These are phyloP conservation scores for Rhodotorula sp. DNA, from an alignment of 1,284 basidiomycete genomes.

Conservation along the genomic window DNA sequence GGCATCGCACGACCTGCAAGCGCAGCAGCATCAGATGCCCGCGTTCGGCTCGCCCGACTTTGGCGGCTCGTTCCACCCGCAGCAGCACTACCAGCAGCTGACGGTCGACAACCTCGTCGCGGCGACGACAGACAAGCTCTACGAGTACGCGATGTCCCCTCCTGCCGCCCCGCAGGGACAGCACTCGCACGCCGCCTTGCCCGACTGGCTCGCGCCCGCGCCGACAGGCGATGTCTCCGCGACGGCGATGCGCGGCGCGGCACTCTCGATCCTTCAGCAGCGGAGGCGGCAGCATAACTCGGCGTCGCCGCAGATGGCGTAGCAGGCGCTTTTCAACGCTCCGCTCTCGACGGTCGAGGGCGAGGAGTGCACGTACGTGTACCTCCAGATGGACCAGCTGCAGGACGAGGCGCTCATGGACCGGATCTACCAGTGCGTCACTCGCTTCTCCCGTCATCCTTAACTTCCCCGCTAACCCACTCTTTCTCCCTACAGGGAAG, in stretches of 20 bases:
- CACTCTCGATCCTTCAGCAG: conserved; percentile 14
- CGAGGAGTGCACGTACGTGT: conserved; percentile 27
- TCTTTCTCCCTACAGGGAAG: conserved; percentile 9
- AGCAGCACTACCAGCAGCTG: not conserved
- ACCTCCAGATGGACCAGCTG: conserved; percentile 19
- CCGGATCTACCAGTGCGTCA: conserved; percentile 17
- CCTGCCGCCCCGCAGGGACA: not conserved
- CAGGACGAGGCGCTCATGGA: conserved; percentile 19
- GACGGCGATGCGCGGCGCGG: conserved; percentile 7
- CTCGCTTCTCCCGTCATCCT: too few species aligned
- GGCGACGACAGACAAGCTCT: not conserved
- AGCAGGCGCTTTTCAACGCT: not conserved
- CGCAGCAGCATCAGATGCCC: not conserved
- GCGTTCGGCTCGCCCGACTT: conserved; percentile 25
- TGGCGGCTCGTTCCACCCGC: conserved; percentile 19
- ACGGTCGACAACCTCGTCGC: conserved; percentile 10
- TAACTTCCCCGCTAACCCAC: not conserved
- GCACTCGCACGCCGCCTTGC: not conserved
- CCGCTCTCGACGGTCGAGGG: not conserved
- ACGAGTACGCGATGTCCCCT: not conserved
- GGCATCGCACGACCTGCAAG: not conserved
- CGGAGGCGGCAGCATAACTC: not conserved
- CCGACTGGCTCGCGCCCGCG: not conserved
- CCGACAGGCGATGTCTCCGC: not conserved
- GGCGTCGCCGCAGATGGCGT: not conserved